phyloP scores from a whole-genome alignment of 1,284 basidiomycete species.

The Melampsora larici-populina region DNA sequence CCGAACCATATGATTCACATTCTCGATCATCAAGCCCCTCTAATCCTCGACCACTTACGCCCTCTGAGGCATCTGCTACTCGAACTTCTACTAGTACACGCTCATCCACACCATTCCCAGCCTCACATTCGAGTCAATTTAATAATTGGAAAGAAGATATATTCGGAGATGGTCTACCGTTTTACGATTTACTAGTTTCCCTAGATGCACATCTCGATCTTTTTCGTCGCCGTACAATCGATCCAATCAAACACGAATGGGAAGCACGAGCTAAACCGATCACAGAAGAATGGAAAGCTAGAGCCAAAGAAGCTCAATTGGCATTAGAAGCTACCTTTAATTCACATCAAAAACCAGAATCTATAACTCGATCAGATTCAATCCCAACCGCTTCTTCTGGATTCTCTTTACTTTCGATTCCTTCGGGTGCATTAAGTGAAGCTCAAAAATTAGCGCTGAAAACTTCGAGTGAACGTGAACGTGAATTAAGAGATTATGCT shows the following conservation, averaged over 20 bases:
- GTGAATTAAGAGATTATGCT: conserved; percentile 47
- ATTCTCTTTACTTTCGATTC: neutral
- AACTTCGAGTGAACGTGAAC: conserved; percentile 11
- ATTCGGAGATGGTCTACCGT: conserved; percentile 35
- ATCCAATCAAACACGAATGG: conserved; percentile 36
- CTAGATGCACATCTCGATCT: conserved; percentile 40
- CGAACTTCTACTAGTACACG: neutral
- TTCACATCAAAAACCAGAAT: conserved; percentile 13
- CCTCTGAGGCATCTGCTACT: neutral
- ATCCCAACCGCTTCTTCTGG: neutral
- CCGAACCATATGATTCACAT: neutral
- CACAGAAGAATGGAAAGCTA: conserved; percentile 39
- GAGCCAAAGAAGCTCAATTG: conserved; percentile 30
- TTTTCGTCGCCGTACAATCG: conserved; percentile 28
- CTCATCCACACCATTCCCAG: neutral
- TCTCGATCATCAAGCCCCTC: neutral
- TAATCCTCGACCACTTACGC: neutral
- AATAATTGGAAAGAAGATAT: conserved; percentile 40
- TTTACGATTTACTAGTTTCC: conserved; percentile 37
- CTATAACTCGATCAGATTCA: neutral
- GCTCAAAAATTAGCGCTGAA: neutral
- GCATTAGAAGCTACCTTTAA: conserved; percentile 29
- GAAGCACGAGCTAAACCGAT: conserved; percentile 32
- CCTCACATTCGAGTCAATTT: neutral
- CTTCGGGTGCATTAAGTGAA: conserved; percentile 7